Conservation (phyloP, 805 yeast species). For the Ogataea corticis region DNA sequence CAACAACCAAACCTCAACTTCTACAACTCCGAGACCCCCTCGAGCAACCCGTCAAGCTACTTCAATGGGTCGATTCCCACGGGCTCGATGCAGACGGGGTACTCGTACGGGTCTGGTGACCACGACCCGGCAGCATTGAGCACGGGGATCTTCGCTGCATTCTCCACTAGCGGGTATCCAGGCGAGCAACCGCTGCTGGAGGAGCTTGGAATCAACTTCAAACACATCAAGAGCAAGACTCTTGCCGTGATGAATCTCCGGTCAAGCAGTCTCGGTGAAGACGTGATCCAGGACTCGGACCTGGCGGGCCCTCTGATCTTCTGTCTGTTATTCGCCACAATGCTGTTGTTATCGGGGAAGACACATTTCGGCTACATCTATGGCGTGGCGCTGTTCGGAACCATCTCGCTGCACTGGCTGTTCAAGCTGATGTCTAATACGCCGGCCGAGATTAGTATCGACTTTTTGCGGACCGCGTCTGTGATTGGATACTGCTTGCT, state of each 20-base stretch:
- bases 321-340: conserved; percentile 82
- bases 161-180: conserved; percentile 89
- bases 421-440: conserved; percentile 84
- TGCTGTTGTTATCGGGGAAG: conserved; percentile 82
- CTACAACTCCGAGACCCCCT: conserved; percentile 9
- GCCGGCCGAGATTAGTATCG: conserved; percentile 40
- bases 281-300: conserved; percentile 84
- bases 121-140: conserved; percentile 47
- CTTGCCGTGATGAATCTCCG: conserved; percentile 80
- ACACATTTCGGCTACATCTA: conserved; percentile 96
- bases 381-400: conserved; percentile 93
- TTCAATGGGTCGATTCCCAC: conserved; percentile 26
- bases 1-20: conserved; percentile 29
- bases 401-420: conserved; percentile 76
- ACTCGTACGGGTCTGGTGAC: conserved; percentile 28
- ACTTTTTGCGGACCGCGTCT: conserved; percentile 74
- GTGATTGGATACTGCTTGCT: conserved; percentile 92
- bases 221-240: conserved; percentile 83
- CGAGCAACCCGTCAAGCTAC: conserved; percentile 11
- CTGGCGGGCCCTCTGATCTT: conserved; percentile 93
- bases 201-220: conserved; percentile 90
- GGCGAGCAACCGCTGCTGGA: conserved; percentile 93
- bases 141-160: conserved; percentile 84
- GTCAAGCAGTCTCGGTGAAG: conserved; percentile 58
- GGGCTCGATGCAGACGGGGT: conserved; percentile 31